Evolutionary conservation across 2,329 filamentous ascomycete genomes (phyloP).

Genomic region (Ophiocordyceps polyrhachis-furcata): DNA sequence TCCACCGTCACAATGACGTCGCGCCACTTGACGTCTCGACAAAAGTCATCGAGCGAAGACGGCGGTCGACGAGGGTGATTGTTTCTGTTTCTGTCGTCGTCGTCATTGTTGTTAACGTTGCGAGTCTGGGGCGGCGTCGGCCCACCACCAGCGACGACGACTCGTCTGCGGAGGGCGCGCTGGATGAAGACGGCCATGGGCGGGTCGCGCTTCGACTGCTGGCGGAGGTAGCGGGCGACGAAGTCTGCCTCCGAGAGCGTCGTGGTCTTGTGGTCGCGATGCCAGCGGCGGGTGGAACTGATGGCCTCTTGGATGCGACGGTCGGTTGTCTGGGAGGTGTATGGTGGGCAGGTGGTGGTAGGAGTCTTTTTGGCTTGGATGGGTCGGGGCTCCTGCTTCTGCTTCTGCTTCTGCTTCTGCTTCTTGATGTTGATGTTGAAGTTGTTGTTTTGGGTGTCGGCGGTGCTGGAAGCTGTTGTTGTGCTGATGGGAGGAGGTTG

Average conservation of each 20-base stretch:
- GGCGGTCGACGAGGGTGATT: constrained; percentile 3
- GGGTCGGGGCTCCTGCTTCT: no score
- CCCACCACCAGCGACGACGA: constrained; percentile 3
- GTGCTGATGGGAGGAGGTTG: neutral
- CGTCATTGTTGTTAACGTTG: neutral
- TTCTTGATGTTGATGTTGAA: neutral
- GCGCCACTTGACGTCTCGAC: constrained; percentile 12
- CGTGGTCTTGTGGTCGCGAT: constrained; percentile 18
- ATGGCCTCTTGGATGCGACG: constrained; percentile 16
- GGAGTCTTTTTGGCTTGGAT: no score
- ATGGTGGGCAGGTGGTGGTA: neutral
- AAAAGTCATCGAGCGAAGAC: constrained; percentile 15
- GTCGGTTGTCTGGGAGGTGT: constrained; percentile 2
- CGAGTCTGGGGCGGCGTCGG: neutral
- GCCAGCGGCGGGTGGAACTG: constrained; percentile 19
- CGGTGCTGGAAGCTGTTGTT: neutral
- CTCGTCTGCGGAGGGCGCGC: constrained; percentile 10
- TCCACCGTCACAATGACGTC: constrained; percentile 16
- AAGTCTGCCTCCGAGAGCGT: constrained; percentile 12
- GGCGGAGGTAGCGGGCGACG: constrained; percentile 13
- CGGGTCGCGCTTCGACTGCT: constrained; percentile 17
- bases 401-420: neutral
- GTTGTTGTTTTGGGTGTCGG: neutral
- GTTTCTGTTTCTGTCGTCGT: neutral
- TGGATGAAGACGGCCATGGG: constrained; percentile 16